Percentiles rank a stretch among this genome's conserved stretches.
phyloP scores from a whole-genome alignment of 2,329 filamentous ascomycete genomes.

The Curvularia sp. region DNA sequence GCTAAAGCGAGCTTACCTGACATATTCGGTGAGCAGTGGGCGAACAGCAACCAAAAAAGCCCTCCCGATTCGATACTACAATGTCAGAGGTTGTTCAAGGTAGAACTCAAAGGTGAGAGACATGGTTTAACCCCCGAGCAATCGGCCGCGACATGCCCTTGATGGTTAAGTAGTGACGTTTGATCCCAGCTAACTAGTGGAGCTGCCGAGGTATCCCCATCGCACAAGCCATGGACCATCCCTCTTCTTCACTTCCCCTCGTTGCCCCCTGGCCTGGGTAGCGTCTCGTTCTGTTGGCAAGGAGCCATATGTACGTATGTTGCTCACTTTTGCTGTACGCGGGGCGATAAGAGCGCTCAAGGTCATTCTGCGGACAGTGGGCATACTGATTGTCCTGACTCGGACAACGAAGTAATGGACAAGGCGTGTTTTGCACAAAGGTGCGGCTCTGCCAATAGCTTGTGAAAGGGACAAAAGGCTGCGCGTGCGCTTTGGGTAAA shows the following conservation, averaged over 20 bases:
- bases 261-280: conserved; percentile 2
- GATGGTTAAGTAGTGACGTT: conserved; percentile 11
- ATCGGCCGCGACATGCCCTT: conserved; percentile 5
- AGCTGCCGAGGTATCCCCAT: conserved; percentile 22
- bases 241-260: conserved; percentile 13
- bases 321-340: neutral
- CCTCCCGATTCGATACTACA: neutral
- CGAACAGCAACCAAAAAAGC: neutral
- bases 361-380: neutral
- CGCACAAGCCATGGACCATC: neutral
- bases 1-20: conserved; percentile 10
- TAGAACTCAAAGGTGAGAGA: neutral
- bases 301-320: conserved; percentile 1
- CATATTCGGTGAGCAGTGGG: conserved; percentile 1
- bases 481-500: neutral
- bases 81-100: neutral
- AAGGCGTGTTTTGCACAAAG: neutral
- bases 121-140: neutral
- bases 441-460: no score
- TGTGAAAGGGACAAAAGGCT: neutral
- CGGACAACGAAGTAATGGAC: neutral
- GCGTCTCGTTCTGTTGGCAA: neutral
- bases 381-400: neutral
- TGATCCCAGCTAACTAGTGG: conserved; percentile 11
- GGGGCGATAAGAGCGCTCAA: neutral